Base-by-base conservation (phyloP, 1,284 basidiomycete genomes). In the Apiotrichum sp. region DNA sequence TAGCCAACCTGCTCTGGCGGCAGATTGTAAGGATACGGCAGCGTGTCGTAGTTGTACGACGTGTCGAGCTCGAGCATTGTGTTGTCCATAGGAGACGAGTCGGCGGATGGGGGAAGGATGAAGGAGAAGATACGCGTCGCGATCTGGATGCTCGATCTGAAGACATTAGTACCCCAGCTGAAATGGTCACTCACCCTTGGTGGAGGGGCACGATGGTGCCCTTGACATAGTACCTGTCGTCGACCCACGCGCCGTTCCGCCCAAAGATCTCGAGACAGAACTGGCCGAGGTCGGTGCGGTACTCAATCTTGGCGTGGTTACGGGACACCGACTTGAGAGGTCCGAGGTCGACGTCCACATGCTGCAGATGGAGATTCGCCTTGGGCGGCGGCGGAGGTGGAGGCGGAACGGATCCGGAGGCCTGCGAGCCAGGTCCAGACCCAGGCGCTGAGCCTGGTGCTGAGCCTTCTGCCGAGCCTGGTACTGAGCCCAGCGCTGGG, bases 71-170 rank as follows among this genome's bases (percentile, higher is more conserved):
- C 64, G 34, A 65, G 45, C 39, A 53, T 54, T 48, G 65, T 61
- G n/a, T 64, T 58, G 6, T 55, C 57, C 43, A 66, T 66, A 0
- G 72, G 72, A 5, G 72, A 72, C 13, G 61, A 57, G 32, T 65
- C 63, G 34, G 69, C 65, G 38, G 75, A 70, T 6, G 78, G 79
- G 16, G 92, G 93, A 9, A 97, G 84, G 53, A 96, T 85, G 75
- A 98, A 99, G 72, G 93, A 88, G 78, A 99, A 99, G 50, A 91
- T 93, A 54, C 95, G 87, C 46, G 95, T 95, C 35, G 95, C 92
- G 67, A 99, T 98, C 78, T 98, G 96, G 65, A 99, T 95, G 77
- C 93, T 91, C 53, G 96, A 95, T 70, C 95, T 97, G 70, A 6
- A 45, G 57, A 55, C 53, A 32, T 38, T 38, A 38, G 36, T 38